phyloP scores from a whole-genome alignment of 805 yeast species.

The Starmerella powellii region DNA sequence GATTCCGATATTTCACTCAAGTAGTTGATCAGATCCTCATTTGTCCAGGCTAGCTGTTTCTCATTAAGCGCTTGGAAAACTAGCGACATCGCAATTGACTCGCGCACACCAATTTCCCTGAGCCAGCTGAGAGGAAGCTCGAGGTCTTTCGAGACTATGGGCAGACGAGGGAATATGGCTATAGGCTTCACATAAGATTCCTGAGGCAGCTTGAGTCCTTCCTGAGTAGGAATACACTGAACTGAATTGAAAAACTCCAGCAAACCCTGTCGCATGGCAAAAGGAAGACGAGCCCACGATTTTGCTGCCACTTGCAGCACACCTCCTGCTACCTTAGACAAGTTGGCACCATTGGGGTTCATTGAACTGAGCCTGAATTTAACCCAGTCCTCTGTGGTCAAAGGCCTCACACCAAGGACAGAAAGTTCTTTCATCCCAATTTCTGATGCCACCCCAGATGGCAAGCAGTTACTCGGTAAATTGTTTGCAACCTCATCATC shows the following conservation, averaged over 20 bases:
- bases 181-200: slow-evolving; percentile 29
- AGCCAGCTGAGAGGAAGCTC: slow-evolving; percentile 23
- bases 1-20: slow-evolving; percentile 23
- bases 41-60: slow-evolving; percentile 27
- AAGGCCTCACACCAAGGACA: slow-evolving; percentile 7
- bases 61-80: slow-evolving; percentile 28
- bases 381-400: slow-evolving; percentile 9
- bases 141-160: slow-evolving; percentile 24
- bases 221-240: slow-evolving; percentile 31
- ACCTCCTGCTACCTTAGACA: neutral
- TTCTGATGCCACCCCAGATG: slow-evolving; percentile 15
- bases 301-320: slow-evolving; percentile 23
- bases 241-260: slow-evolving; percentile 12
- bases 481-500: slow-evolving; percentile 21
- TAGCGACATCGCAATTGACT: slow-evolving; percentile 31
- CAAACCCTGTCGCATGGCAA: slow-evolving; percentile 9
- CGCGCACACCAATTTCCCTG: slow-evolving; percentile 28
- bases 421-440: slow-evolving; percentile 1
- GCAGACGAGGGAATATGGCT: slow-evolving; percentile 30
- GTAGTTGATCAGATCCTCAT: slow-evolving; percentile 30
- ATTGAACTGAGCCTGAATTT: neutral
- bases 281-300: slow-evolving; percentile 23
- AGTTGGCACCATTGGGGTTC: neutral
- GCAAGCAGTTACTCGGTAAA: slow-evolving; percentile 28
- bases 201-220: slow-evolving; percentile 29